Conservation (phyloP, 805 yeast species). For the Zygoascus flipseniorum region DNA sequence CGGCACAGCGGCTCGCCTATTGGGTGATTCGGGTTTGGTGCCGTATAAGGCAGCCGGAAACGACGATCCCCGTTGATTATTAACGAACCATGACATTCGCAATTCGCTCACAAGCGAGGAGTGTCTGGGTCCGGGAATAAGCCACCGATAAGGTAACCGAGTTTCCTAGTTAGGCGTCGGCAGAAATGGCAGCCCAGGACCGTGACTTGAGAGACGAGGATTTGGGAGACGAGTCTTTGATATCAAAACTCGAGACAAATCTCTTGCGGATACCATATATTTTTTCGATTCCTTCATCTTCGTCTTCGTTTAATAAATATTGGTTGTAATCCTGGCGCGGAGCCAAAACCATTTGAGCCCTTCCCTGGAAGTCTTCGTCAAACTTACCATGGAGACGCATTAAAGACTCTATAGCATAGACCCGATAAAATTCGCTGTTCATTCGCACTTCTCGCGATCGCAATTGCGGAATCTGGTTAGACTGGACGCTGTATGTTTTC, state of each 20-base stretch:
- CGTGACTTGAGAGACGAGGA: not conserved
- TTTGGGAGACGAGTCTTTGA: not conserved
- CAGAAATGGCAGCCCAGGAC: not conserved
- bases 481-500: slow-evolving; percentile 24
- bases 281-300: slow-evolving; percentile 12
- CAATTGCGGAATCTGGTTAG: slow-evolving; percentile 22
- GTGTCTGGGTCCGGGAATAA: too few relatives aligned
- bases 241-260: slow-evolving; percentile 11
- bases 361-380: slow-evolving; percentile 24
- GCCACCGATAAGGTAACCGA: too few relatives aligned
- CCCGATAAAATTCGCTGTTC: slow-evolving; percentile 28
- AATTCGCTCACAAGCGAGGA: too few relatives aligned
- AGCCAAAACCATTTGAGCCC: slow-evolving; percentile 26
- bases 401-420: slow-evolving; percentile 27
- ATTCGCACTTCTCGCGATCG: slow-evolving; percentile 28
- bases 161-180: not conserved
- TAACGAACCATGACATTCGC: too few relatives aligned
- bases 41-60: too few relatives aligned
- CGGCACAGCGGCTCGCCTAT: too few relatives aligned
- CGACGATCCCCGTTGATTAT: too few relatives aligned
- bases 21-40: too few relatives aligned
- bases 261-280: slow-evolving; percentile 21
- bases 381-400: slow-evolving; percentile 29
- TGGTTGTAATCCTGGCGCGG: slow-evolving; percentile 19
- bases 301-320: slow-evolving; percentile 9